Evolutionary conservation across 164 flowering plant genomes (phyloP).

Genomic region (Nelumbo lutea): DNA sequence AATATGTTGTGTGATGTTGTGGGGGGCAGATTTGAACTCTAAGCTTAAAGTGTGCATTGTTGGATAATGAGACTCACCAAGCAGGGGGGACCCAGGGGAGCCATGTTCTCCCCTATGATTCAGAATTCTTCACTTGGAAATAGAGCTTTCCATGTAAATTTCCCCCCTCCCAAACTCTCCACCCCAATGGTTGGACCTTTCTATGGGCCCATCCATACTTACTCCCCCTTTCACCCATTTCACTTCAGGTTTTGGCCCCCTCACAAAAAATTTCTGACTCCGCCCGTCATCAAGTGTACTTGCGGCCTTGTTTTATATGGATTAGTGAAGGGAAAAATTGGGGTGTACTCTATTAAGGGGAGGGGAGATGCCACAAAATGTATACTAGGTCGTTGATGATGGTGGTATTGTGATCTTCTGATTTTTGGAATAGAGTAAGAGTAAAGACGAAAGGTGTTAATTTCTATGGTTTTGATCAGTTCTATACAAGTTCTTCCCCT

Average conservation of each 20-base stretch:
- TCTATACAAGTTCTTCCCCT: slow-evolving; percentile 64
- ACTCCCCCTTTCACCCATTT: too few species aligned
- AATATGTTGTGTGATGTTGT: too few species aligned
- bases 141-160: too few species aligned
- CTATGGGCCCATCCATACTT: too few species aligned
- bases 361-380: slow-evolving; percentile 41
- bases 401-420: slow-evolving; percentile 30
- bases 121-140: too few species aligned
- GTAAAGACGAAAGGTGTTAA: slow-evolving; percentile 68
- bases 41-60: slow-evolving; percentile 36
- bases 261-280: too few species aligned
- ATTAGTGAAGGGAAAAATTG: slow-evolving; percentile 11
- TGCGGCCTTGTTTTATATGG: slow-evolving; percentile 41
- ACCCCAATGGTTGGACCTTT: too few species aligned
- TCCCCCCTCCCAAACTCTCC: too few species aligned
- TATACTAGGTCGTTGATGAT: slow-evolving; percentile 21
- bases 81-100: neutral
- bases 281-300: slow-evolving; percentile 8
- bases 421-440: slow-evolving; percentile 39
- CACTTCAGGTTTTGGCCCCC: too few species aligned
- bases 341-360: slow-evolving; percentile 16
- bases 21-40: neutral
- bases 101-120: too few species aligned
- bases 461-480: slow-evolving; percentile 70
- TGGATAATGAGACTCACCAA: slow-evolving; percentile 55